A percentile compares a stretch with the other conserved stretches of the same genome.
phyloP scores from a whole-genome alignment of 164 flowering plant genomes.

The Sextonia rubra region DNA sequence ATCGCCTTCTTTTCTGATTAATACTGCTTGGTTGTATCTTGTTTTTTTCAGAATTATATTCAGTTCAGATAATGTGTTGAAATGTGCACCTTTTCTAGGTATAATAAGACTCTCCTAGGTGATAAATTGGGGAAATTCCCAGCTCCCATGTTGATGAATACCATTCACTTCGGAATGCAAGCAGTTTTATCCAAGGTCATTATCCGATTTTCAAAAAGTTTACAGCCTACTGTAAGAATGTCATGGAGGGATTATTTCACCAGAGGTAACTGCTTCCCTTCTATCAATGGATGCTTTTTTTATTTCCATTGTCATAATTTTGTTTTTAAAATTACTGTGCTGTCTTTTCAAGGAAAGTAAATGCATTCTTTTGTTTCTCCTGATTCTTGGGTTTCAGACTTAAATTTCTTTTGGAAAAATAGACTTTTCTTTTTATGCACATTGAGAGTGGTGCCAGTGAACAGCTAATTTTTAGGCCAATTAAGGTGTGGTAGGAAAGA shows the following conservation, averaged over 20 bases:
- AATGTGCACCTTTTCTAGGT: conserved; percentile 33
- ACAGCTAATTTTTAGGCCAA: too few relatives aligned
- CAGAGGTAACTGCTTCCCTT: conserved; percentile 46
- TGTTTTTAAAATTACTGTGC: background rate
- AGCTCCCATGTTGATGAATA: conserved; percentile 96
- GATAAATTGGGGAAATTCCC: conserved; percentile 95
- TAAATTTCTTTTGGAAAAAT: too few relatives aligned
- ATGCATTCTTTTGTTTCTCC: background rate
- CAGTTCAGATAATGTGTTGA: background rate
- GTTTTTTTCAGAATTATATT: background rate
- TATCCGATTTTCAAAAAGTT: conserved; percentile 55
- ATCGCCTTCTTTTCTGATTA: background rate
- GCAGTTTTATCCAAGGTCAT: conserved; percentile 77
- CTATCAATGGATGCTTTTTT: background rate
- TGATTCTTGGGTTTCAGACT: background rate
- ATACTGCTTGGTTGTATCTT: background rate
- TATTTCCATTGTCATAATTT: background rate
- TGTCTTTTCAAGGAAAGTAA: too few relatives aligned
- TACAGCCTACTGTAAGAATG: conserved; percentile 56
- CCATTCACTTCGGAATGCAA: conserved; percentile 93
- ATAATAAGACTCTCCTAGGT: conserved; percentile 86
- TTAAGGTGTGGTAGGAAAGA: too few relatives aligned
- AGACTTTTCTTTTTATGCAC: too few relatives aligned
- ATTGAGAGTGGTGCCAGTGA: too few relatives aligned
- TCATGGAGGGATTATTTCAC: conserved; percentile 85